Base-by-base conservation (phyloP, 75 land plant genomes). In the Adiantum capillusveneris region DNA sequence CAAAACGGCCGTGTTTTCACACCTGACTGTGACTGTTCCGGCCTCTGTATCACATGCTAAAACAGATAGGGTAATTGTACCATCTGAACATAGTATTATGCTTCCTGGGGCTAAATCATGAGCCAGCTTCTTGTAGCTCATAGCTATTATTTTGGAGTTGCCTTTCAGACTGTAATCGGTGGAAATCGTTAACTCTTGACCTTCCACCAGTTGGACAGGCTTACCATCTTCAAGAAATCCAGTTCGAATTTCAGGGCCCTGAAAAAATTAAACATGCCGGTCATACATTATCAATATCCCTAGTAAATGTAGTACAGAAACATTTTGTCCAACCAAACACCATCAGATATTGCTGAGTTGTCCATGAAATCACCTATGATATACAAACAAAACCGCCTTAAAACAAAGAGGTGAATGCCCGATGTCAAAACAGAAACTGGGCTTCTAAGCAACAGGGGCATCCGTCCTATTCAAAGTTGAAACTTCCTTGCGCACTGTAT, bases 171-270 rank as follows among this genome's bases (percentile, higher is more conserved):
- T 50, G 53, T 90, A 90, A 58, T 90, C 92, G 26, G 96, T 86
- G 22, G 87, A 64, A 27, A 90, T 56, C 53, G 77, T 87, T 19
- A 90, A 70, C 55, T 86, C 96, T 51, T 78, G 73, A 36, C 87
- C 96, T 60, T 87, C 81, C 19, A 70, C 78, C 0, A 90, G 77
- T 49, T 90, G 84, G 70, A 90, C 63, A 0, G 96, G 82, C 51
- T 86, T 83, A 25, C 70, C 87, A 66, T 84, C 86, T 64, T 87
- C 79, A 55, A 87, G 65, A 53, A 87, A 77, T 31, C 96, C 96
- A 65, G 96, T 90, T 55, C 92, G 86, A 53, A 90, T 90, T 65
- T 90, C 96, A 34, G 92, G 96, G n/a, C 96, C 96, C 96, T 90
- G 67, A 56, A 54, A 58, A 31, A 19, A 13, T 27, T 55, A 6